Evolutionary conservation across 73 alveolate species (phyloP).

Genomic region (Uronychia setigera): DNA sequence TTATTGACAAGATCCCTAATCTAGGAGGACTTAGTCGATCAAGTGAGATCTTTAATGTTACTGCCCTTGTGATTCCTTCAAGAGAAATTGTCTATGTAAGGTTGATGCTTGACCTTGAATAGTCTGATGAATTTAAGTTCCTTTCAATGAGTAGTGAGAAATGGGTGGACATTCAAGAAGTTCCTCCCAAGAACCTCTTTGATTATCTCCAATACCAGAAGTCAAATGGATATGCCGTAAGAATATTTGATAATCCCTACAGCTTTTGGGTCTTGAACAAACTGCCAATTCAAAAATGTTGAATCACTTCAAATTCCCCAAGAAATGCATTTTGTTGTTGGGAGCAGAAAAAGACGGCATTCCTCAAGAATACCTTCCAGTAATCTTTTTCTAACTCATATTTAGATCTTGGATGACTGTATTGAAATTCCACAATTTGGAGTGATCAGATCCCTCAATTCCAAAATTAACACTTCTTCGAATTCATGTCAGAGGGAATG

Average conservation of each 20-base stretch:
- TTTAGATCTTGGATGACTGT: constrained; percentile 86
- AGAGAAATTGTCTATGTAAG: constrained; percentile 32
- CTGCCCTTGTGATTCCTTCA: constrained; percentile 83
- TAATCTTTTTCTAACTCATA: too few species aligned
- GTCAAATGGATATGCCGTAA: constrained; percentile 76
- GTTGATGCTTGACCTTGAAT: constrained; percentile 6
- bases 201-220: constrained; percentile 83
- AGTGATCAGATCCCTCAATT: constrained; percentile 90
- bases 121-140: constrained; percentile 73
- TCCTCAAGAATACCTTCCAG: constrained; percentile 80
- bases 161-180: constrained; percentile 85
- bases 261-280: constrained; percentile 89
- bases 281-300: constrained; percentile 88
- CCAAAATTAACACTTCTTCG: constrained; percentile 85
- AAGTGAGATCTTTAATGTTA: constrained; percentile 90
- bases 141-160: constrained; percentile 88
- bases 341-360: constrained; percentile 96
- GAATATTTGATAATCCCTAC: background rate
- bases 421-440: too few species aligned
- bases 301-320: constrained; percentile 81
- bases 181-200: constrained; percentile 79
- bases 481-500: too few species aligned
- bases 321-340: constrained; percentile 83
- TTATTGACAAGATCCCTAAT: constrained; percentile 91
- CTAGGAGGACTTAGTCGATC: constrained; percentile 92